Percentiles rank a stretch among this genome's conserved stretches.
These are phyloP conservation scores for Lasiosphaeria ovina DNA, from an alignment of 495 filamentous ascomycete species.

Conservation along the genomic window DNA sequence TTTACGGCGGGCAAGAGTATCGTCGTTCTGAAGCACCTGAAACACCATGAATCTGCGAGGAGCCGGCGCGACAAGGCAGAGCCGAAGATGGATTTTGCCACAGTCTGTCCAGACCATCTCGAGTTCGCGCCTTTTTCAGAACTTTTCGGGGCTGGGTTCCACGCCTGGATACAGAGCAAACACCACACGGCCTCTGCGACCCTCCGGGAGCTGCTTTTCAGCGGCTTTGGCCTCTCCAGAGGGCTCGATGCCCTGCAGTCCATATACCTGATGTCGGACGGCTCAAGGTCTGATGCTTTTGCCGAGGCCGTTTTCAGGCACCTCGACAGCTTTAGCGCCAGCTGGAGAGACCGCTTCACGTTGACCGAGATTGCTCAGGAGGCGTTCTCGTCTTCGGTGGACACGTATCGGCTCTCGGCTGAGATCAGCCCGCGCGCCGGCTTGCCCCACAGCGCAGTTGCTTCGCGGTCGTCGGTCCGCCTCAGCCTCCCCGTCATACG, in stretches of 20 bases:
- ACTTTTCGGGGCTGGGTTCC: slow-evolving; percentile 66
- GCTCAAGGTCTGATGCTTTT: slow-evolving; percentile 59
- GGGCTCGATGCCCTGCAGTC: slow-evolving; percentile 65
- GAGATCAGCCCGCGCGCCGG: slow-evolving; percentile 48
- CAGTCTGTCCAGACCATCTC: slow-evolving; percentile 45
- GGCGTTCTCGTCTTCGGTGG: slow-evolving; percentile 58
- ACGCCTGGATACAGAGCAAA: slow-evolving; percentile 67
- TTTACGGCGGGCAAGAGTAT: slow-evolving; percentile 87
- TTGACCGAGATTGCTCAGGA: slow-evolving; percentile 76
- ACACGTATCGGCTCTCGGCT: slow-evolving; percentile 57
- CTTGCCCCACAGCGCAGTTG: slow-evolving; percentile 30
- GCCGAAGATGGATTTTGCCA: slow-evolving; percentile 52
- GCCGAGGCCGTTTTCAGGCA: slow-evolving; percentile 71
- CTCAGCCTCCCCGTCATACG: slow-evolving; percentile 53
- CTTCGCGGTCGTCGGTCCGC: slow-evolving; percentile 44
- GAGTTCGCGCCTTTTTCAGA: slow-evolving; percentile 71
- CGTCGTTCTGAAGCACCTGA: slow-evolving; percentile 70
- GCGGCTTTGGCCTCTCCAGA: slow-evolving; percentile 63
- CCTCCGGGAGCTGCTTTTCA: slow-evolving; percentile 64
- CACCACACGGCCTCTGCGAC: slow-evolving; percentile 64
- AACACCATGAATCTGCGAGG: slow-evolving; percentile 32
- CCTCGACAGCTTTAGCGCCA: slow-evolving; percentile 61
- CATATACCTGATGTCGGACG: slow-evolving; percentile 73
- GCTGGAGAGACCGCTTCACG: slow-evolving; percentile 81
- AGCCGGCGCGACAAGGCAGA: slow-evolving; percentile 28